Conservation (phyloP, 306 rosid genomes). For the Fragaria nilgerrensis region DNA sequence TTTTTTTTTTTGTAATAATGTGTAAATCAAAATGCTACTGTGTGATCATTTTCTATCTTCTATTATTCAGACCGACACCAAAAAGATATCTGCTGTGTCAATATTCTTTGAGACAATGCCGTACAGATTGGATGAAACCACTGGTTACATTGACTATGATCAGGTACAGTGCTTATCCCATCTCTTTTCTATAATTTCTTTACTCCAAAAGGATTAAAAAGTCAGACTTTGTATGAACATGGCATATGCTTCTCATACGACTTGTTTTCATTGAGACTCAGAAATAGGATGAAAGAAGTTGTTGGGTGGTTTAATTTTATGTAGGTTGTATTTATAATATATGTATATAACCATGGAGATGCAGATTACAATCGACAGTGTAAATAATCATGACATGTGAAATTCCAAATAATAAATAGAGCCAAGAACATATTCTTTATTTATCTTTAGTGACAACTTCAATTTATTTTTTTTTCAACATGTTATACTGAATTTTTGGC, state of each 20-base stretch:
- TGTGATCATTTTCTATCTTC: background rate
- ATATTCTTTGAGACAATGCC: slow-evolving; percentile 87
- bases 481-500: background rate
- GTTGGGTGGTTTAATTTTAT: background rate
- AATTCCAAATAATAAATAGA: background rate
- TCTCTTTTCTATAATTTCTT: slow-evolving; percentile 4
- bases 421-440: background rate
- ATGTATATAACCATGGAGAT: background rate
- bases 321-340: background rate
- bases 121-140: slow-evolving; percentile 76
- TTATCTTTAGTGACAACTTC: background rate
- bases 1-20: background rate
- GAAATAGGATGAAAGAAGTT: background rate
- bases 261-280: background rate
- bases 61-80: slow-evolving; percentile 78
- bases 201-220: background rate
- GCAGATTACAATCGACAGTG: background rate
- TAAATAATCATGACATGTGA: background rate
- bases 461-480: background rate
- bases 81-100: slow-evolving; percentile 86
- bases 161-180: slow-evolving; percentile 47
- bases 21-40: background rate
- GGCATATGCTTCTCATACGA: background rate
- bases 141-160: slow-evolving; percentile 93
- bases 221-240: background rate